These are phyloP conservation scores for Elsinoe perseae DNA, from an alignment of 2,329 filamentous ascomycete species.

Conservation along the genomic window DNA sequence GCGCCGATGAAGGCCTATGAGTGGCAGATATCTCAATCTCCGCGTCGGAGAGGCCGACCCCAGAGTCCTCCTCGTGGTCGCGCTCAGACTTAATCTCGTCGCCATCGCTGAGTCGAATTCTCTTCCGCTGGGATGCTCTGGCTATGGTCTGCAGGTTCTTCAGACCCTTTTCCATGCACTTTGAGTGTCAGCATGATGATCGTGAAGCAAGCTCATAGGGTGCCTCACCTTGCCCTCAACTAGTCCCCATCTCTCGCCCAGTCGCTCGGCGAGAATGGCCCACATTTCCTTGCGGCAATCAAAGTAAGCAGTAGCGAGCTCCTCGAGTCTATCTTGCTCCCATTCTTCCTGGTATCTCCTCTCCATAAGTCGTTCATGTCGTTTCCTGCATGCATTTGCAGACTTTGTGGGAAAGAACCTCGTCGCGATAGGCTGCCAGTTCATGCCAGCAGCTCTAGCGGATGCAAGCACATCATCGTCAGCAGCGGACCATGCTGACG, in stretches of 20 bases:
- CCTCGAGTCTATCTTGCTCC: slow-evolving; percentile 67
- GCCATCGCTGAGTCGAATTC: slow-evolving; percentile 41
- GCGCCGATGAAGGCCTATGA: slow-evolving; percentile 16
- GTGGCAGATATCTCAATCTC: slow-evolving; percentile 31
- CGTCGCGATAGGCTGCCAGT: slow-evolving; percentile 74
- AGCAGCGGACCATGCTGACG: slow-evolving; percentile 56
- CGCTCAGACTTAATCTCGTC: slow-evolving; percentile 31
- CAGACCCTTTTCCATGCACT: slow-evolving; percentile 79
- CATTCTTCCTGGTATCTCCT: slow-evolving; percentile 65
- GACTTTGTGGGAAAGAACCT: slow-evolving; percentile 70
- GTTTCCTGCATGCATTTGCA: slow-evolving; percentile 78
- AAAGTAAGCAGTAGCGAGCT: slow-evolving; percentile 71
- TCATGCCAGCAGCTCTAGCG: slow-evolving; percentile 66
- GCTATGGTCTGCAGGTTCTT: slow-evolving; percentile 69
- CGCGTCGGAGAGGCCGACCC: slow-evolving; percentile 51
- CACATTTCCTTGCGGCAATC: slow-evolving; percentile 73
- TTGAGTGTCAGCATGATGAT: background rate
- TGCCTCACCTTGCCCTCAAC: slow-evolving; percentile 74
- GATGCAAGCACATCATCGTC: slow-evolving; percentile 68
- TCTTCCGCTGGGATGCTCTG: slow-evolving; percentile 56
- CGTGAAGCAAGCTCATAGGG: no score
- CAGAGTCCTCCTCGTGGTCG: slow-evolving; percentile 56
- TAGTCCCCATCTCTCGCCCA: slow-evolving; percentile 52
- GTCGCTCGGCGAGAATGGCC: slow-evolving; percentile 59
- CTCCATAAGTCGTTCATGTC: slow-evolving; percentile 77